Evolutionary conservation across 306 rosid species (phyloP), one percentile per base, ranked within the genome.

Genomic region (Quercus aquifolioides): DNA sequence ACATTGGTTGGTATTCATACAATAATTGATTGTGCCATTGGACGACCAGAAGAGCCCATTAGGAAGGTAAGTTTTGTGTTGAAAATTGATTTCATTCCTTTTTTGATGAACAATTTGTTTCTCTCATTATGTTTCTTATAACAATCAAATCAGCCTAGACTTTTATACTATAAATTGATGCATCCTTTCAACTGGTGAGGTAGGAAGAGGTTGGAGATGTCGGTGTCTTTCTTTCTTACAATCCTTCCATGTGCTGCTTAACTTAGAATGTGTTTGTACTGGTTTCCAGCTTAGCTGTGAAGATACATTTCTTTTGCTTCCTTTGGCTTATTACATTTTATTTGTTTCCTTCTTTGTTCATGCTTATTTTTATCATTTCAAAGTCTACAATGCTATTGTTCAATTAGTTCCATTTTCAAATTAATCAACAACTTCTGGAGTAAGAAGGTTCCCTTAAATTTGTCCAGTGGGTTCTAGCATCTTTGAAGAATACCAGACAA

Each of bases 21-120:
- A 8, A 74, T 92, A 41, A 94, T 94, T 46, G 99, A 94, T 75
- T 94, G 99, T 58, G 99, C 99, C 77, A 92, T n/a, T n/a, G 99
- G 98, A 2, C 94, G 99, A 35, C 99, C 99, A 1, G 98, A 95
- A 65, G 99, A 92, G 80, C 98, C 99, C 67, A 92, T 95, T 56
- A 92, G 88, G 80, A 91, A 85, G 58, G 98, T 94, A 79, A 21
- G 72, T 73, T 75, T 75, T 64, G 1, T 25, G 14, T 23, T 65
- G n/a, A 64, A 19, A 55, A 9, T 5, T 35, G 2, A 25, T 26
- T 55, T 55, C 62, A 31, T 31, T 31, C 35, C 35, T 35, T 35
- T 35, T 35, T 35, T 35, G 41, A 35, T 35, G 41, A 35, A 35
- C 0, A 7, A 5, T 35, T 35, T 35, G 8, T 33, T 58, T 77